Conservation (phyloP, 768 basidiomycete genomes). For the Mycena vulgaris region DNA sequence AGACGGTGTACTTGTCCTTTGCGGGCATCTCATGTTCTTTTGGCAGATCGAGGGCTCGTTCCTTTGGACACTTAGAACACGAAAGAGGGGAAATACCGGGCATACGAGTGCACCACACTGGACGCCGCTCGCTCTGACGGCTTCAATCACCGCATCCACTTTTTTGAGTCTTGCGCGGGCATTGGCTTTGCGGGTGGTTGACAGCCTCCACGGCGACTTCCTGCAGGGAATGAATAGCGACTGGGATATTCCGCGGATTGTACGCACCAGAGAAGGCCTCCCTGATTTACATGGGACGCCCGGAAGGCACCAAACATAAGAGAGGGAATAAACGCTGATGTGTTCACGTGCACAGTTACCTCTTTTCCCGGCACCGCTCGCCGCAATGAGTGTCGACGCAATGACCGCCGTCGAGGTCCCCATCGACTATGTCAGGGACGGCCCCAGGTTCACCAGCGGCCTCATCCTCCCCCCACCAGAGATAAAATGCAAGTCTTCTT, state of each 20-base stretch:
- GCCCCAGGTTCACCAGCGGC: conserved; percentile 79
- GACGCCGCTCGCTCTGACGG: conserved; percentile 87
- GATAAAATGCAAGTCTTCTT: conserved; percentile 83
- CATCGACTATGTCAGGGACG: conserved; percentile 47
- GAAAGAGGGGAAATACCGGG: neutral
- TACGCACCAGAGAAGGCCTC: conserved; percentile 89
- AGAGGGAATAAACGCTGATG: conserved; percentile 42
- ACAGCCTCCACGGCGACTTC: conserved; percentile 97
- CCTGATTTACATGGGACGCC: conserved; percentile 72
- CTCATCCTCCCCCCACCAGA: conserved; percentile 97
- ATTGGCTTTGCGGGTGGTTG: conserved; percentile 92
- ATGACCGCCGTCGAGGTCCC: conserved; percentile 58
- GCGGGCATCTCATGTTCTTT: conserved; percentile 95
- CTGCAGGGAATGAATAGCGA: conserved; percentile 57
- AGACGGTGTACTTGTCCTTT: conserved; percentile 96
- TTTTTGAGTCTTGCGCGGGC: conserved; percentile 90
- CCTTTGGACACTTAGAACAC: conserved; percentile 55
- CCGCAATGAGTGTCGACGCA: conserved; percentile 62
- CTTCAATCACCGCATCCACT: conserved; percentile 94
- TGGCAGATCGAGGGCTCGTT: conserved; percentile 84
- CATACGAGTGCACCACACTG: conserved; percentile 80
- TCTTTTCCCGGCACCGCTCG: conserved; percentile 46
- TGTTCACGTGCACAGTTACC: conserved; percentile 13
- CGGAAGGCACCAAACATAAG: conserved; percentile 92
- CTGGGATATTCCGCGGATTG: neutral